Conservation (phyloP, 2,329 filamentous ascomycete genomes). For the Monascus ruber region DNA sequence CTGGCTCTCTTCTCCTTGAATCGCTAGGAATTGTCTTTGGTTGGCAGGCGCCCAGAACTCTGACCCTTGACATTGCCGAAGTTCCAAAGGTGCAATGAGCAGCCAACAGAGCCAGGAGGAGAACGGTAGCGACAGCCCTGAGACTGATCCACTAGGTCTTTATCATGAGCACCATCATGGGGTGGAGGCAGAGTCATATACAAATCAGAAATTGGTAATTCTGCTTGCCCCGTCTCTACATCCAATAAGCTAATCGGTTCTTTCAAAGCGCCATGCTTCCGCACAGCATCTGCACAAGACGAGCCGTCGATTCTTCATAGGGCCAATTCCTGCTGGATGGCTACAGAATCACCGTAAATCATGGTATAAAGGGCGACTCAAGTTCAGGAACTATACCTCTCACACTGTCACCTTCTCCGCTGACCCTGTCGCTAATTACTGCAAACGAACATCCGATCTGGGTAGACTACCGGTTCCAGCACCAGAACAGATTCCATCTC, state of each 20-base stretch:
- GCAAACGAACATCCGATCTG: slow-evolving; percentile 26
- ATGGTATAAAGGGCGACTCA: slow-evolving; percentile 45
- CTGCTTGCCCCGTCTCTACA: slow-evolving; percentile 3
- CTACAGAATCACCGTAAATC: slow-evolving; percentile 50
- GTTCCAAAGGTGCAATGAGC: slow-evolving; percentile 14
- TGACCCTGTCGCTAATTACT: slow-evolving; percentile 32
- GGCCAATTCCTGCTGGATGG: slow-evolving; percentile 55
- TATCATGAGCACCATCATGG: slow-evolving; percentile 19
- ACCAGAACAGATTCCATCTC: slow-evolving; percentile 7
- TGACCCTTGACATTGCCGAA: too few relatives aligned
- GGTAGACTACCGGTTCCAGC: slow-evolving; percentile 9
- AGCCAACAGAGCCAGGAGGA: slow-evolving; percentile 10
- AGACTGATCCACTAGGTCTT: slow-evolving; percentile 6
- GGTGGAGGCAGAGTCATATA: slow-evolving; percentile 41
- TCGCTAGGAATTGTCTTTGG: too few relatives aligned
- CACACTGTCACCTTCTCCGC: slow-evolving; percentile 42
- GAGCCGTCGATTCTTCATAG: slow-evolving; percentile 52
- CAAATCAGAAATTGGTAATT: slow-evolving; percentile 42
- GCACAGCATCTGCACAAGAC: slow-evolving; percentile 52
- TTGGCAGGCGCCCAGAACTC: too few relatives aligned
- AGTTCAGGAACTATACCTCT: slow-evolving; percentile 36
- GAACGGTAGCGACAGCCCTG: slow-evolving; percentile 8
- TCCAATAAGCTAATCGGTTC: slow-evolving; percentile 2
- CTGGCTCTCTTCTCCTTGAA: too few relatives aligned
- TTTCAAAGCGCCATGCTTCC: slow-evolving; percentile 45